phyloP scores from a whole-genome alignment of 179 eudicot genomes.

The Vitellaria paradoxa region DNA sequence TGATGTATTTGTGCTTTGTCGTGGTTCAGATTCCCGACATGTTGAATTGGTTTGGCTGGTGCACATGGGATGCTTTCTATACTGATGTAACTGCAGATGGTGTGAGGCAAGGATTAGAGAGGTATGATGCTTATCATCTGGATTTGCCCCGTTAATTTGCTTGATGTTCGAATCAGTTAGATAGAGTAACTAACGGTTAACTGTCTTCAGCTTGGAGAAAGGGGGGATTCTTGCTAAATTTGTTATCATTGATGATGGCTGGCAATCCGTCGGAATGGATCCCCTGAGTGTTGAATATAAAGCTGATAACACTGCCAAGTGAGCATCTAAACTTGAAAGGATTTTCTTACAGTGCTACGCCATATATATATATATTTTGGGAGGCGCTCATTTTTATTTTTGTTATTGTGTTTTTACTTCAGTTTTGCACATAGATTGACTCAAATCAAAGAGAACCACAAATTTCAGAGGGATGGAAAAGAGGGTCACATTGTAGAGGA shows the following conservation, averaged over 20 bases:
- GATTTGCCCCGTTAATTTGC: not conserved
- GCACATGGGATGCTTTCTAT: conserved; percentile 93
- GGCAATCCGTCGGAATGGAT: conserved; percentile 85
- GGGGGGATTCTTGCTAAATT: conserved; percentile 79
- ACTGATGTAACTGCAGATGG: conserved; percentile 72
- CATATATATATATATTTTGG: not conserved
- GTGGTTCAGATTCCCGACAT: conserved; percentile 75
- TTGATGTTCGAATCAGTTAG: not conserved
- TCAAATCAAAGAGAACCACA: conserved; percentile 67
- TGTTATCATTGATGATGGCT: conserved; percentile 83
- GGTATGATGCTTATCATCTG: conserved; percentile 27
- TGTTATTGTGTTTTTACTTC: conserved; percentile 7
- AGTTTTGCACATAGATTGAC: conserved; percentile 76
- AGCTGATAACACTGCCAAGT: conserved; percentile 71
- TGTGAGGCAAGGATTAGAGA: conserved; percentile 59
- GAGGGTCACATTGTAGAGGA: conserved; percentile 61
- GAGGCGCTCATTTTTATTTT: not conserved
- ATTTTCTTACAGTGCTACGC: not conserved
- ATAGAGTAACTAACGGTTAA: not conserved
- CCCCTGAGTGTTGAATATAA: conserved; percentile 32
- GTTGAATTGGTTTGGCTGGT: conserved; percentile 93
- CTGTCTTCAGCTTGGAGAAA: conserved; percentile 52
- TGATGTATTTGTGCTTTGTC: conserved; percentile 8
- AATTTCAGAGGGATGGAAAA: conserved; percentile 66
- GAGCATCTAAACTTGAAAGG: conserved; percentile 19